These are phyloP conservation scores for Curvularia sp. DNA, from an alignment of 2,329 filamentous ascomycete species.

Conservation along the genomic window DNA sequence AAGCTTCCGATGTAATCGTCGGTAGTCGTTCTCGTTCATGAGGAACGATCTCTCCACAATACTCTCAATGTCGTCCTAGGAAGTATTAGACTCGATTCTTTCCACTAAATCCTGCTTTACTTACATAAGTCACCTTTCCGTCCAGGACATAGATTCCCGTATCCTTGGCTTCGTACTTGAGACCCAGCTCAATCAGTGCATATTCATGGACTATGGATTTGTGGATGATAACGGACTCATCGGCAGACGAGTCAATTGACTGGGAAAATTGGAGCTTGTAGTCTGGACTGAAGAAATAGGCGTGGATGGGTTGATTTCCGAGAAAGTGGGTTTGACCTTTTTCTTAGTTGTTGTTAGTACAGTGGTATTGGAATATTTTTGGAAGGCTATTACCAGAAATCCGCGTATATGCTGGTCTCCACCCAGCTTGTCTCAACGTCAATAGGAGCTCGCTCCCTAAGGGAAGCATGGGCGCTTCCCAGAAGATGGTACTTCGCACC, in stretches of 20 bases:
- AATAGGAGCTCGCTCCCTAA: constrained; percentile 32
- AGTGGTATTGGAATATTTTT: fast-evolving
- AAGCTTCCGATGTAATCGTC: not conserved
- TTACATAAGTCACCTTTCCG: constrained; percentile 1
- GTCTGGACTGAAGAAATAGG: constrained; percentile 31
- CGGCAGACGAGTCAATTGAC: not conserved
- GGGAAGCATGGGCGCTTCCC: constrained; percentile 25
- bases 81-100: not conserved
- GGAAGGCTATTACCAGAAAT: constrained; percentile 21
- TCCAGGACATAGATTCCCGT: constrained; percentile 1
- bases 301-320: constrained; percentile 30
- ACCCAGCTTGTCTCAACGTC: constrained; percentile 25
- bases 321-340: constrained; percentile 31
- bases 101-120: not conserved
- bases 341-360: not conserved
- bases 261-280: constrained; percentile 30
- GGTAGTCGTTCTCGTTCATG: constrained; percentile 5
- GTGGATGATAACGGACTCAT: constrained; percentile 7
- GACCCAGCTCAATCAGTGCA: constrained; percentile 6
- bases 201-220: constrained; percentile 7
- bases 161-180: not conserved
- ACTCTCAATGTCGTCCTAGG: constrained; percentile 4
- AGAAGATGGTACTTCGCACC: constrained; percentile 29
- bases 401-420: constrained; percentile 29
- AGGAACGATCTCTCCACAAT: constrained; percentile 3